Evolutionary conservation across 768 basidiomycete genomes (phyloP).

Genomic region (Cyathus striatus): DNA sequence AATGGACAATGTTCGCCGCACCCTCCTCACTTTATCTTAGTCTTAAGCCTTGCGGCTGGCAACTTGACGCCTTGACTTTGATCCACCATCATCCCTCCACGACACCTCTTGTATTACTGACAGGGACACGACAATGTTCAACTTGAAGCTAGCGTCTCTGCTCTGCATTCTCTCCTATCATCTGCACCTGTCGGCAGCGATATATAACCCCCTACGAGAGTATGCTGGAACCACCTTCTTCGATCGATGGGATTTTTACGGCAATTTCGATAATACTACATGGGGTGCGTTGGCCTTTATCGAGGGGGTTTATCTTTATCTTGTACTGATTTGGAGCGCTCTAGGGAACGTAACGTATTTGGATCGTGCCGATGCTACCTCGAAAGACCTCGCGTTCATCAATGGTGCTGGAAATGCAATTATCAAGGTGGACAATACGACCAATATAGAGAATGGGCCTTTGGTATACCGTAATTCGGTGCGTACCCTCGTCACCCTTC

Average conservation of each 20-base stretch:
- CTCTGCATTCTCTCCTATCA: too few relatives aligned
- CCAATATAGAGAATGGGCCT: constrained; percentile 37
- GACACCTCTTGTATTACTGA: too few relatives aligned
- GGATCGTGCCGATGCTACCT: constrained; percentile 28
- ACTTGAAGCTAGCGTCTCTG: too few relatives aligned
- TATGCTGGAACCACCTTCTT: constrained; percentile 46
- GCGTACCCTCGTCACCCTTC: constrained; percentile 6
- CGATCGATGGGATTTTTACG: constrained; percentile 46
- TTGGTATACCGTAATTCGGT: constrained; percentile 51
- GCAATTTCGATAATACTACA: constrained; percentile 38
- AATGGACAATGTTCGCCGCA: too few relatives aligned
- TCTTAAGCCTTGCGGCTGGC: too few relatives aligned
- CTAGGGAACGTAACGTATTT: constrained; percentile 55
- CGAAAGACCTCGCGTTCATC: constrained; percentile 45
- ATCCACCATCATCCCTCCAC: too few relatives aligned
- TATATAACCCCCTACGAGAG: constrained; percentile 32
- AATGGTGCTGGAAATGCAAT: constrained; percentile 56
- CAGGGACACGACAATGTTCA: too few relatives aligned
- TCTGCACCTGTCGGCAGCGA: too few relatives aligned
- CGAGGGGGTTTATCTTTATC: background rate
- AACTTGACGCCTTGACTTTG: too few relatives aligned
- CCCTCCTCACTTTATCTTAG: too few relatives aligned
- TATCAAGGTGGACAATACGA: constrained; percentile 68
- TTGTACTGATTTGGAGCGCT: constrained; percentile 1
- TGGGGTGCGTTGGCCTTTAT: constrained; percentile 14